Evolutionary conservation across 179 eudicot genomes (phyloP).

Genomic region (Monotropa hypopitys): DNA sequence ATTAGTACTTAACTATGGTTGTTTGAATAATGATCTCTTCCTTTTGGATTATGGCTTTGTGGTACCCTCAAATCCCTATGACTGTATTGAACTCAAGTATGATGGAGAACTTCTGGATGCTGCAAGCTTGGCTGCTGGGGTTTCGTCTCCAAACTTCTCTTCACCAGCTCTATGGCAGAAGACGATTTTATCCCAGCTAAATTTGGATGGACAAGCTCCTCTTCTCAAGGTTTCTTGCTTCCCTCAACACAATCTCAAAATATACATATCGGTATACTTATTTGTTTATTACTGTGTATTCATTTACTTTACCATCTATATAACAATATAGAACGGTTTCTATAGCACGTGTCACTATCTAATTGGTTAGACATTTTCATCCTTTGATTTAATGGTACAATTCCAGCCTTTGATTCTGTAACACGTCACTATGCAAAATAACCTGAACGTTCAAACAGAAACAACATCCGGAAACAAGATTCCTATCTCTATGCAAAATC

Average conservation of each 20-base stretch:
- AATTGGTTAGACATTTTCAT: too few relatives aligned
- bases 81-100: slow-evolving; percentile 69
- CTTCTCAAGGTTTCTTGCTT: slow-evolving; percentile 49
- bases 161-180: slow-evolving; percentile 80
- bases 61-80: slow-evolving; percentile 60
- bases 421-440: too few relatives aligned
- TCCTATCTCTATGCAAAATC: too few relatives aligned
- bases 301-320: background rate
- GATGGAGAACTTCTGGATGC: slow-evolving; percentile 80
- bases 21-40: slow-evolving; percentile 72
- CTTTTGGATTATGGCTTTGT: slow-evolving; percentile 92
- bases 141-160: slow-evolving; percentile 60
- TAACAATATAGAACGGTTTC: too few relatives aligned
- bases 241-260: background rate
- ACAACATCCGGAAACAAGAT: too few relatives aligned
- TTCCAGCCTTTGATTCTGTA: too few relatives aligned
- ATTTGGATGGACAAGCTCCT: slow-evolving; percentile 48
- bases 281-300: background rate
- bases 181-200: slow-evolving; percentile 41
- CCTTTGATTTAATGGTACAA: too few relatives aligned
- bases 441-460: too few relatives aligned
- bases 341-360: too few relatives aligned
- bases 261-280: background rate
- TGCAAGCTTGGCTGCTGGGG: slow-evolving; percentile 76
- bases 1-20: slow-evolving; percentile 71